phyloP scores from a whole-genome alignment of 768 basidiomycete species.

The Lactarius hatsudake region DNA sequence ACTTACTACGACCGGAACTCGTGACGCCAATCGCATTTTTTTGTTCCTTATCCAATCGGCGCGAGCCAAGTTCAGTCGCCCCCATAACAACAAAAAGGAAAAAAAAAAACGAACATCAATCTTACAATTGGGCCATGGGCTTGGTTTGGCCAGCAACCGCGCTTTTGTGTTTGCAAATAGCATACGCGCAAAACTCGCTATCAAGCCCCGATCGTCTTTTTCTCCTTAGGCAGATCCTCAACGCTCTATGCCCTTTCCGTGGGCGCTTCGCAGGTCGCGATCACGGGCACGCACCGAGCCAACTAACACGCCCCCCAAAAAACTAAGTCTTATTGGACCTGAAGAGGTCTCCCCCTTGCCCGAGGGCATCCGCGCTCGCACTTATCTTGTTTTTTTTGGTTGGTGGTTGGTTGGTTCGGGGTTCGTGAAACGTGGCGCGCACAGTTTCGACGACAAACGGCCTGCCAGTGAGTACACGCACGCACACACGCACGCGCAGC shows the following conservation, averaged over 20 bases:
- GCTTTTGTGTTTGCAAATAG: neutral
- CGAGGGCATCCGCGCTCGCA: neutral
- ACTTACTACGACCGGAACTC: neutral
- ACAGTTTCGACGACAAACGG: neutral
- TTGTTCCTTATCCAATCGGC: neutral
- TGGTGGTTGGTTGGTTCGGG: too few relatives aligned
- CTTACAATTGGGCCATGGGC: neutral
- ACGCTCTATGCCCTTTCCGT: slow-evolving; percentile 1
- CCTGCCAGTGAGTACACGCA: neutral
- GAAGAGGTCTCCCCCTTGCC: neutral
- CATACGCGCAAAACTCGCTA: slow-evolving; percentile 7
- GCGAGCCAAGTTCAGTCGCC: neutral
- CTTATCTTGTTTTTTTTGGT: neutral
- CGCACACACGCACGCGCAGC: neutral
- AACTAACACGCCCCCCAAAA: neutral
- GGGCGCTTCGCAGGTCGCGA: neutral
- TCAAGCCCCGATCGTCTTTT: neutral
- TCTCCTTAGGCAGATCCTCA: neutral
- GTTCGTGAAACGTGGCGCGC: slow-evolving; percentile 12
- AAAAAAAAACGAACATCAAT: neutral
- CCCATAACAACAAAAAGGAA: neutral
- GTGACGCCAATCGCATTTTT: neutral
- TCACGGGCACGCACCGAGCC: neutral
- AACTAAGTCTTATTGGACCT: slow-evolving; percentile 2
- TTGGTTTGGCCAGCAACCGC: neutral